These are phyloP conservation scores for Colletotrichum sp. DNA, from an alignment of 2,329 filamentous ascomycete species.

Conservation along the genomic window DNA sequence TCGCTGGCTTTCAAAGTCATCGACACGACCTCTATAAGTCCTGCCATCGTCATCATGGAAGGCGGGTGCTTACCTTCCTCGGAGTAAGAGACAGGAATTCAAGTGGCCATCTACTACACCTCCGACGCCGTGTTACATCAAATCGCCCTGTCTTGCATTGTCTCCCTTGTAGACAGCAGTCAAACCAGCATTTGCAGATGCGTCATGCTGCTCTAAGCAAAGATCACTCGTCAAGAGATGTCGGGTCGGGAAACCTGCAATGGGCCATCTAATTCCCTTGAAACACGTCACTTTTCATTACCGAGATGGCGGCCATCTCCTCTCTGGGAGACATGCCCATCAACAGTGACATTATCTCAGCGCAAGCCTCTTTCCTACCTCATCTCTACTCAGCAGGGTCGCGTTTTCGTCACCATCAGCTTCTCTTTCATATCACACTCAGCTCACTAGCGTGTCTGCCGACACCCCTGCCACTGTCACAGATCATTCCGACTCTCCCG, in stretches of 20 bases:
- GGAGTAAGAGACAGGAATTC: not conserved
- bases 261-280: not conserved
- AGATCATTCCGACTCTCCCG: not conserved
- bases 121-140: not conserved
- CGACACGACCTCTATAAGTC: not conserved
- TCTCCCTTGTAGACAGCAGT: not conserved
- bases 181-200: conserved; percentile 4
- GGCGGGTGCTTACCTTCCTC: not conserved
- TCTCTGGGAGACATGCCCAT: not conserved
- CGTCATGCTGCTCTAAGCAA: not conserved
- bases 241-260: not conserved
- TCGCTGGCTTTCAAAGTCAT: not conserved
- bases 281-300: not conserved
- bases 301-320: not conserved
- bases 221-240: not conserved
- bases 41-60: not conserved
- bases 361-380: not conserved
- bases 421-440: not conserved
- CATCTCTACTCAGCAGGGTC: not conserved
- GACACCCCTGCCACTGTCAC: not conserved
- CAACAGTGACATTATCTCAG: not conserved
- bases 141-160: not conserved
- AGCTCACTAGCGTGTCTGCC: not conserved
- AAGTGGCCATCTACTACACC: not conserved
- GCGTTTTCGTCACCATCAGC: not conserved